phyloP scores from a whole-genome alignment of 1,139 yeast species.

The Hansenula lynferdii region DNA sequence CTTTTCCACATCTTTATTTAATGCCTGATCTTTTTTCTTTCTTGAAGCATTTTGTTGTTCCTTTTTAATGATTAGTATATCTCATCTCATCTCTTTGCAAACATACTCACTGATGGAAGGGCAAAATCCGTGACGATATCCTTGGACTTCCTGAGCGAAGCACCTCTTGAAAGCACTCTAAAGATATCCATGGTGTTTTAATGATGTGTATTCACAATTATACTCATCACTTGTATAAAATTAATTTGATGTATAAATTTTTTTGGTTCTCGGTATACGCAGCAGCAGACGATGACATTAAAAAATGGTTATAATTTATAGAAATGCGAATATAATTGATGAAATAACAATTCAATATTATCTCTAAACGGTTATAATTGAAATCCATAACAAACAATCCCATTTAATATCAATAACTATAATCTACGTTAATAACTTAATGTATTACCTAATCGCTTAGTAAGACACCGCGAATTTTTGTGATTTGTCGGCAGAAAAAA shows the following conservation, averaged over 20 bases:
- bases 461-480: neutral
- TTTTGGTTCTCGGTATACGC: too few relatives aligned
- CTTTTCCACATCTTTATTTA: constrained; percentile 44
- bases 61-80: neutral
- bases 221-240: too few relatives aligned
- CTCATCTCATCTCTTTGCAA: neutral
- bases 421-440: neutral
- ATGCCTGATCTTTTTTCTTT: constrained; percentile 32
- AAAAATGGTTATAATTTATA: too few relatives aligned
- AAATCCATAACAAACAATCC: too few relatives aligned
- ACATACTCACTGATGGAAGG: constrained; percentile 29
- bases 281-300: too few relatives aligned
- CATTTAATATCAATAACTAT: too few relatives aligned
- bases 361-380: too few relatives aligned
- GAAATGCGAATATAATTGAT: too few relatives aligned
- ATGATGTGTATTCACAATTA: too few relatives aligned
- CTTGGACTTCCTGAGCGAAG: constrained; percentile 59
- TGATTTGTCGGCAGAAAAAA: constrained; percentile 1
- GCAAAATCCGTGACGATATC: constrained; percentile 40
- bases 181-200: constrained; percentile 78
- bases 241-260: too few relatives aligned
- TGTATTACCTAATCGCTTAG: neutral
- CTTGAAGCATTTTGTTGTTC: constrained; percentile 10
- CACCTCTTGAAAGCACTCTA: constrained; percentile 80
- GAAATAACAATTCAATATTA: too few relatives aligned